phyloP scores from a whole-genome alignment of 2,329 filamentous ascomycete genomes.

The Cladobotryum protrusum region DNA sequence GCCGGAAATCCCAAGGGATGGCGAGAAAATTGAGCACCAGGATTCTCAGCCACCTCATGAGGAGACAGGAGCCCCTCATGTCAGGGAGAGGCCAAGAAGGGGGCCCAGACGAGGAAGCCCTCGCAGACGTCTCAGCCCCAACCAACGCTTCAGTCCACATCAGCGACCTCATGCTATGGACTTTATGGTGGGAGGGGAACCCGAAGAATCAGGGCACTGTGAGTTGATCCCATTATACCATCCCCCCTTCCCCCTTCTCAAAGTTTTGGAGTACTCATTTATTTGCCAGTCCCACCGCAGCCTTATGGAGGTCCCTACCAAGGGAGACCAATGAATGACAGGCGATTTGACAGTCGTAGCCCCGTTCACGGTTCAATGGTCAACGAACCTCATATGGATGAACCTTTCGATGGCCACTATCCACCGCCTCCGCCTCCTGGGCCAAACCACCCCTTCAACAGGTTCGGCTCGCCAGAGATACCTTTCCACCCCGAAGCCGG shows the following conservation, averaged over 20 bases:
- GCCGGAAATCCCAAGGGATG: not conserved
- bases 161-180: conserved; percentile 16
- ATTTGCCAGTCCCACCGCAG: not conserved
- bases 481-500: not conserved
- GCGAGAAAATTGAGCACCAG: not conserved
- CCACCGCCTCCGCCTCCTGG: not conserved
- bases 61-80: not conserved
- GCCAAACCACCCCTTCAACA: not conserved
- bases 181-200: not conserved
- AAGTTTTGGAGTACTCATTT: not conserved
- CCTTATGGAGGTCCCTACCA: not conserved
- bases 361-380: not conserved
- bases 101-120: conserved; percentile 4
- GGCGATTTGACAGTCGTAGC: not conserved
- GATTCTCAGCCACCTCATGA: not conserved
- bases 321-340: conserved; percentile 1
- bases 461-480: conserved; percentile 8
- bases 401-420: not conserved
- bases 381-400: not conserved
- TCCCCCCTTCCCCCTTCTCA: no score
- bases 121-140: conserved; percentile 8
- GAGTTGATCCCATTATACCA: not conserved
- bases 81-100: not conserved
- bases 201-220: conserved; percentile 6
- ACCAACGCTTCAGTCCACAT: conserved; percentile 3